Evolutionary conservation across 371 early-diverging fungal genomes (phyloP), one percentile per base, ranked within the genome.

Genomic region (Circinella umbellata): DNA sequence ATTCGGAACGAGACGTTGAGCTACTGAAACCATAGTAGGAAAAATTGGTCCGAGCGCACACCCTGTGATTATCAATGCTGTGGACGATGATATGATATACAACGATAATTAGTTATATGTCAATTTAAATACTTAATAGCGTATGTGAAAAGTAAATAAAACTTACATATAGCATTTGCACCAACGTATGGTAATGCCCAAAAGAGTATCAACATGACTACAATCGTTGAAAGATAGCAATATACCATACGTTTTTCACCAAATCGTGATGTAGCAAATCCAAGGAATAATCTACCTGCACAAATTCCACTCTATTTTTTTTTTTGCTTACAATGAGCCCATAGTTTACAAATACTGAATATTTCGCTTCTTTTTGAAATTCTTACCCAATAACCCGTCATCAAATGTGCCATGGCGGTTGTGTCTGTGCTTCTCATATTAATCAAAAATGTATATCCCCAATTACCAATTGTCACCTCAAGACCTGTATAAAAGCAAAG

Each of bases 231-330:
- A 4, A 77, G 62, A 49, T 74, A 77, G 36, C 64, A 38, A 47
- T 67, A 69, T 11, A 74, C 65, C 77, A 74, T 77, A 3, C 69
- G 66, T 47, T 77, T 77, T 37, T 77, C 77, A 8, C 77, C 77
- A 57, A 77, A 70, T 4, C 64, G 51, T 17, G 49, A 63, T 4
- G 77, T 77, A 17, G 72, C 61, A 15, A 55, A 71, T 27, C 74
- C 74, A 48, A 77, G 65, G n/a, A 70, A 61, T 17, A 77, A 20
- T 8, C 77, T 54, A 35, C 77, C 77, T 9, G 72, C 67, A 27
- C 74, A 74, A 11, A 77, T 59, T 13, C 77, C 77, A 20, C 63
- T 66, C 74, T 71, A 77, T 35, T 53, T 42, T 42, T 42, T 42
- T 42, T 11, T 27, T 27, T 27, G 27, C 27, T 27, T 27, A 27